Conservation (phyloP, 192 early-diverging fungal species). For the Coemansia sp. region DNA sequence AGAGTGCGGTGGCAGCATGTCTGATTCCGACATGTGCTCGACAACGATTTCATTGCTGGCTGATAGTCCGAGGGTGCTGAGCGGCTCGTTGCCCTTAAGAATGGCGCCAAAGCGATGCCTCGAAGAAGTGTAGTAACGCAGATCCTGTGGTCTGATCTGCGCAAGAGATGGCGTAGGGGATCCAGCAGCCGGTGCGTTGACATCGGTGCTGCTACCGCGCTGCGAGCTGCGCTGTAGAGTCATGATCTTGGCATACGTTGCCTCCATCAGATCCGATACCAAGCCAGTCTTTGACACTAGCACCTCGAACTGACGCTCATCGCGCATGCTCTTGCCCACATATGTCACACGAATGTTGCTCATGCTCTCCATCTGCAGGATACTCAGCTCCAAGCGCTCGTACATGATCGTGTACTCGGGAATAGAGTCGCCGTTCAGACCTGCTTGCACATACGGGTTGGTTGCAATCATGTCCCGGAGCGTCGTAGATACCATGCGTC, state of each 20-base stretch:
- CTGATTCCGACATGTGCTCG: conserved; percentile 2
- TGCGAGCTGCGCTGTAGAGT: conserved; percentile 8
- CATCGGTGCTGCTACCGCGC: conserved; percentile 7
- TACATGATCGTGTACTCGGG: conserved; percentile 62
- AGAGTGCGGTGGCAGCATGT: not conserved
- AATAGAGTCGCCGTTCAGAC: conserved; percentile 8
- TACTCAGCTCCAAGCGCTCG: conserved; percentile 77
- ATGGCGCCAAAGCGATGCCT: conserved; percentile 50
- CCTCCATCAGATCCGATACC: conserved; percentile 51
- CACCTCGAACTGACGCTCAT: conserved; percentile 67
- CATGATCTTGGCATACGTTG: conserved; percentile 52
- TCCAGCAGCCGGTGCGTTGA: not conserved
- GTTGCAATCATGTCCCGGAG: conserved; percentile 56
- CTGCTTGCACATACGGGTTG: conserved; percentile 14
- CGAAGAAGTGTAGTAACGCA: conserved; percentile 60
- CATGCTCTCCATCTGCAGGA: conserved; percentile 82
- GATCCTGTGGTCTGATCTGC: no score
- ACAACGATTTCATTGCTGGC: conserved; percentile 30
- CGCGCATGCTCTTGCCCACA: conserved; percentile 62
- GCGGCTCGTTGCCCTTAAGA: conserved; percentile 42
- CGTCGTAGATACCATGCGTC: conserved; percentile 45
- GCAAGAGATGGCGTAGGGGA: not conserved
- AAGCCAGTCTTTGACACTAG: conserved; percentile 62
- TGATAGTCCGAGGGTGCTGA: conserved; percentile 44
- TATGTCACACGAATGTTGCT: conserved; percentile 64